Percentiles rank a stretch among this genome's conserved stretches.
Evolutionary conservation across 306 rosid species (phyloP).

Genomic region (Ammopiptanthus mongolicus): DNA sequence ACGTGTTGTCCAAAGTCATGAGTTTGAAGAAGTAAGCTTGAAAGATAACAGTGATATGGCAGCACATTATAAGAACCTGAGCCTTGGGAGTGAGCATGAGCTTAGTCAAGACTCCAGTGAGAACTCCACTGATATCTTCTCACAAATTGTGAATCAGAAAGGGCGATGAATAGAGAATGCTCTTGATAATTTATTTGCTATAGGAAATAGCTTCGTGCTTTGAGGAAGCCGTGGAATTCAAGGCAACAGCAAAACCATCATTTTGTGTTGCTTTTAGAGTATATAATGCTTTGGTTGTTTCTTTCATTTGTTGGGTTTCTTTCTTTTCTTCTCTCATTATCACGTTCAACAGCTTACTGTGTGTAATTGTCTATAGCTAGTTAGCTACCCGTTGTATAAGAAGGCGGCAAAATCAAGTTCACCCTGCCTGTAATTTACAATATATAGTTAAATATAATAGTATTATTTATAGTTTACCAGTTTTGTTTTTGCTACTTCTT

Average conservation of each 20-base stretch:
- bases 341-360: background rate
- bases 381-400: background rate
- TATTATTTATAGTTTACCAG: background rate
- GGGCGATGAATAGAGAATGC: constrained; percentile 18
- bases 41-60: background rate
- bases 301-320: background rate
- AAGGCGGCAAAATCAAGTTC: background rate
- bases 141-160: constrained; percentile 27
- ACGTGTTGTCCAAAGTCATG: background rate
- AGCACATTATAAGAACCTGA: constrained; percentile 20
- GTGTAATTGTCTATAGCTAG: background rate
- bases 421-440: background rate
- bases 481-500: background rate
- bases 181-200: background rate
- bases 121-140: constrained; percentile 27
- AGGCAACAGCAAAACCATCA: background rate
- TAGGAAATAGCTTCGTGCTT: background rate
- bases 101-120: constrained; percentile 13
- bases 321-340: background rate
- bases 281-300: background rate
- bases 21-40: constrained; percentile 26
- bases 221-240: background rate
- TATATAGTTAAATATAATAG: background rate
- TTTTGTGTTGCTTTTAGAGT: background rate
- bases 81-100: constrained; percentile 18